Evolutionary conservation across 495 filamentous ascomycete genomes (phyloP).

Genomic region (Penicillium ochrochloron): DNA sequence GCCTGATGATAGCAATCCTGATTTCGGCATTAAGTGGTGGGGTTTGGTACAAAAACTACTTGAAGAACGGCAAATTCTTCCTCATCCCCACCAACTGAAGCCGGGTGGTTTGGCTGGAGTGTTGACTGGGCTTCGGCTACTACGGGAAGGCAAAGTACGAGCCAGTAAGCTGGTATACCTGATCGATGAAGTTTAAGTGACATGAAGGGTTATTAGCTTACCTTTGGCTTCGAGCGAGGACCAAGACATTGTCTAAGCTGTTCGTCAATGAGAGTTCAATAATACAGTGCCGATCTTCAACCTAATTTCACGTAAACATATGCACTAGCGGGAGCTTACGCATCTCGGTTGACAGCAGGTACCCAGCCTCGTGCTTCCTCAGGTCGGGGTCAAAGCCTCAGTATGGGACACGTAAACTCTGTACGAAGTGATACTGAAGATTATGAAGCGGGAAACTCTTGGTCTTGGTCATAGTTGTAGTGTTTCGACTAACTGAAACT

Average conservation of each 20-base stretch:
- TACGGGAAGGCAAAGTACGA: conserved; percentile 34
- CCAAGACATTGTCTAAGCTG: neutral
- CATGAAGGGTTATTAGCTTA: neutral
- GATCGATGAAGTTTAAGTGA: conserved; percentile 16
- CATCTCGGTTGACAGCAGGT: conserved; percentile 5
- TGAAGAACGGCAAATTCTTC: conserved; percentile 47
- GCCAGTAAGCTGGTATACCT: conserved; percentile 38
- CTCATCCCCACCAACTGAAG: conserved; percentile 54
- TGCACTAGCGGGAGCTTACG: conserved; percentile 9
- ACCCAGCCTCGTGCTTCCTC: neutral
- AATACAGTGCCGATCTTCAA: conserved; percentile 1
- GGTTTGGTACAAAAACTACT: conserved; percentile 48
- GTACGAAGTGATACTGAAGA: neutral
- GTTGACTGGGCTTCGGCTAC: conserved; percentile 29
- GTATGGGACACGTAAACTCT: neutral
- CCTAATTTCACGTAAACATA: neutral
- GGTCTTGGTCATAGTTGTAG: neutral
- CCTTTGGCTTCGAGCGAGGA: neutral
- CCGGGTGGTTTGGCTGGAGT: conserved; percentile 43
- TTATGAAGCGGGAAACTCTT: neutral
- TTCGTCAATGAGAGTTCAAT: neutral
- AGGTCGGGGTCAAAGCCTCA: conserved; percentile 1
- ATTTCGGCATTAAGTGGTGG: conserved; percentile 45
- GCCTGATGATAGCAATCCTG: conserved; percentile 35
- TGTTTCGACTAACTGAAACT: neutral